A percentile compares a stretch with the other conserved stretches of the same genome.
These are phyloP conservation scores for Acorus gramineus DNA, from an alignment of 106 monocot species.

Conservation along the genomic window DNA sequence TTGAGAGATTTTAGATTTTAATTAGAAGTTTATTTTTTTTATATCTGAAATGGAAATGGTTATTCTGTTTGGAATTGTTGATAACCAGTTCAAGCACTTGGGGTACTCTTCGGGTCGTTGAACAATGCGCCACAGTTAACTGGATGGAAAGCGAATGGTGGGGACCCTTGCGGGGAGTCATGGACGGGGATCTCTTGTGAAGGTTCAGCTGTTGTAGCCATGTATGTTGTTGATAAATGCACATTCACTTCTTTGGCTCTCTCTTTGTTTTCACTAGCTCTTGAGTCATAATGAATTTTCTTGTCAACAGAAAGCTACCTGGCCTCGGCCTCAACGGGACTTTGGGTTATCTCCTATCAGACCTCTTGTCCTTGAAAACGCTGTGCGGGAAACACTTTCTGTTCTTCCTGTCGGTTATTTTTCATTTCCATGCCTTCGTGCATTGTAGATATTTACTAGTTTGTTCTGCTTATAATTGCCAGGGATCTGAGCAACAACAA, in stretches of 20 bases:
- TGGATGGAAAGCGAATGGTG: conserved; percentile 46
- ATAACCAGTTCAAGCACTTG: conserved; percentile 41
- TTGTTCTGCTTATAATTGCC: conserved; percentile 1
- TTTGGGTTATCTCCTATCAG: conserved; percentile 63
- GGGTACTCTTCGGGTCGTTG: conserved; percentile 33
- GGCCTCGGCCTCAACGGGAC: conserved; percentile 68
- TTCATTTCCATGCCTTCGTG: not conserved
- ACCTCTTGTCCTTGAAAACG: conserved; percentile 59
- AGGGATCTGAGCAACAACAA: conserved; percentile 87
- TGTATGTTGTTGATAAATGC: conserved; percentile 14
- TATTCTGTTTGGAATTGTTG: not conserved
- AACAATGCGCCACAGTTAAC: conserved; percentile 45
- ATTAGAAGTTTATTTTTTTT: too few relatives aligned
- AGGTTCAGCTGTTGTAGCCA: conserved; percentile 39
- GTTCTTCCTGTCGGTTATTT: not conserved
- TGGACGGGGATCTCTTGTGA: conserved; percentile 60
- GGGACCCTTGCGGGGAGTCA: conserved; percentile 53
- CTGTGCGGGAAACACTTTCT: conserved; percentile 36
- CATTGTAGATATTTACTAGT: not conserved
- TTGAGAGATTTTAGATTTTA: too few relatives aligned
- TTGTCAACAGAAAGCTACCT: conserved; percentile 38
- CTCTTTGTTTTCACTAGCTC: not conserved
- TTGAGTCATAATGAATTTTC: not conserved
- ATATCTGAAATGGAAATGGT: too few relatives aligned
- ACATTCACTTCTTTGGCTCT: too few relatives aligned